Evolutionary conservation across 2,329 filamentous ascomycete species (phyloP).

Genomic region (Botrytis fabae): DNA sequence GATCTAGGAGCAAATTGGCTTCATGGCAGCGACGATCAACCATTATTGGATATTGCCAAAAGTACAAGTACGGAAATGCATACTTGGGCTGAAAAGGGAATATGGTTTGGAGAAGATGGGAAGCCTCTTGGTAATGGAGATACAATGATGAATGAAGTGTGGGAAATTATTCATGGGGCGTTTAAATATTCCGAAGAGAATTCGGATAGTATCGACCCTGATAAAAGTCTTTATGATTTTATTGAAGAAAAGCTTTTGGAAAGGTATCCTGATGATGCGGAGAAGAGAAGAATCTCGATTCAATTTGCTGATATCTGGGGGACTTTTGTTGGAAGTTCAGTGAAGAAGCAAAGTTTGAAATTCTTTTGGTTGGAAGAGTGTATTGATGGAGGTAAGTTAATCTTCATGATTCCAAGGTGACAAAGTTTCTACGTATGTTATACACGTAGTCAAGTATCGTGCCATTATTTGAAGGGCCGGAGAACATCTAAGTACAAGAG

Average conservation of each 20-base stretch:
- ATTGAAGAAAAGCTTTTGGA: constrained; percentile 52
- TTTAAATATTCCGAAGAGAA: constrained; percentile 55
- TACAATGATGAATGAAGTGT: constrained; percentile 46
- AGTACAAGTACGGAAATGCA: constrained; percentile 50
- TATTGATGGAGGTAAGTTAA: constrained; percentile 49
- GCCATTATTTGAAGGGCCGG: not conserved
- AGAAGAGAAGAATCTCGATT: constrained; percentile 44
- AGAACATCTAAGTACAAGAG: not conserved
- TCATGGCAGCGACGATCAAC: constrained; percentile 44
- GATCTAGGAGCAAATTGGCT: constrained; percentile 41
- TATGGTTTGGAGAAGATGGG: constrained; percentile 46
- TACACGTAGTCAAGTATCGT: not conserved
- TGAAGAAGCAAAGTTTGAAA: constrained; percentile 53
- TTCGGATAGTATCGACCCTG: constrained; percentile 49
- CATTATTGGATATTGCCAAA: constrained; percentile 54
- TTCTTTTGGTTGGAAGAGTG: constrained; percentile 60
- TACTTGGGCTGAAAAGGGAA: constrained; percentile 49
- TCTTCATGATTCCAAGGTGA: no score
- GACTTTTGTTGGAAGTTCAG: constrained; percentile 52
- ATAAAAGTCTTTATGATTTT: constrained; percentile 53
- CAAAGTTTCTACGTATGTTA: accelerated
- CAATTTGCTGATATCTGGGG: constrained; percentile 50
- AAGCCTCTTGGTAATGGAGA: constrained; percentile 42
- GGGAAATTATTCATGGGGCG: constrained; percentile 54
- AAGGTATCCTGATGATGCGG: constrained; percentile 41